Evolutionary conservation across 2,329 filamentous ascomycete genomes (phyloP), one percentile per base, ranked within the genome.

Genomic region (Aspergillus calidoustus): DNA sequence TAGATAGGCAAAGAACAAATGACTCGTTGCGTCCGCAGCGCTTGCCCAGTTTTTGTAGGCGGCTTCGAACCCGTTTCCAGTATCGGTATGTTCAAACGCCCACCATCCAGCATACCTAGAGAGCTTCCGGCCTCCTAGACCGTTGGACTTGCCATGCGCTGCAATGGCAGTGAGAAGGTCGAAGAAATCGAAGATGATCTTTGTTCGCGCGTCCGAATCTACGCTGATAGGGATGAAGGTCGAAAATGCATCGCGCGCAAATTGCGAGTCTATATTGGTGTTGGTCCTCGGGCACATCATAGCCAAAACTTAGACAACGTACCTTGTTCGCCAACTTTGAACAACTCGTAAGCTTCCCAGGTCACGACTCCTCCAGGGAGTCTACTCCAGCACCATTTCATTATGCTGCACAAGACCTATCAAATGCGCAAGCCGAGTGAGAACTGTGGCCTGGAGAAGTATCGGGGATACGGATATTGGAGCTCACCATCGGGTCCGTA

Each of bases 361-460:
- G 92, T 93, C 41, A 99, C 93, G 15, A 99, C 89, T 72, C 95
- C 95, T 62, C 93, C 92, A 47, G 90, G 87, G 54, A 99, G 82
- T 79, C 95, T 88, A 76, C 92, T 93, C 95, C 95, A 99, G 78
- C 94, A 98, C 95, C 95, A 99, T 82, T 98, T 99, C 67, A 95
- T 84, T 47, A 97, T 93, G 71, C 93, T 95, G 66, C 93, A 93
- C 57, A 99, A 86, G 60, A 96, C 93, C 92, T 97, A 63, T 65
- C 54, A 56, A 57, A 61, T 57, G 60, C 22, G 31, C 55, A 54
- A 59, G 13, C 67, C 50, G 43, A 58, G 55, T 61, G 25, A 64
- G 59, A 57, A 49, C 13, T 46, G 41, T 46, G 58, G 9, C 22
- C 38, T 17, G 22, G 17, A 25, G n/a, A 22, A 22, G 23, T 38